Base-by-base conservation (phyloP, 148 eudicot species). In the Oxyria digyna region DNA sequence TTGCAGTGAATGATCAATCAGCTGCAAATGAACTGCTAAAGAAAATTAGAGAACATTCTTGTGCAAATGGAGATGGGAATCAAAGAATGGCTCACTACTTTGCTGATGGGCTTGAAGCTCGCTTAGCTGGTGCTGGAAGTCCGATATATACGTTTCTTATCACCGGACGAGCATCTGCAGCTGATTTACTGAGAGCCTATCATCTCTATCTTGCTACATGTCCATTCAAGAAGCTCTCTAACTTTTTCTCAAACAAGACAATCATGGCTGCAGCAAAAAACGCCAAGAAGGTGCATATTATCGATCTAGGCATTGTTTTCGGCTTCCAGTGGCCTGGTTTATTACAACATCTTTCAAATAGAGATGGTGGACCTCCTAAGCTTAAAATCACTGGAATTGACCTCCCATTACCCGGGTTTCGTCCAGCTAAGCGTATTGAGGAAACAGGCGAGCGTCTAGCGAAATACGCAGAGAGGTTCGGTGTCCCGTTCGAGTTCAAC, bases 311-410 rank as follows among this genome's bases (percentile, higher is more conserved):
- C 32, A 81, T 89, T 54, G 81, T 87, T 13, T 88, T 84, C 29
- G 97, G 97, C 27, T 91, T 87, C 70, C 97, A 91, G 62, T 91
- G 94, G 91, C 97, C 97, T 50, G 74, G 78, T 50, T 75, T 91
- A 11, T 73, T 91, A 40, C 84, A 91, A 66, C 80, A 82, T 8
- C 85, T 91, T 52, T 80, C 97, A 12, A 67, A 82, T 50, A 85
- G 86, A 71, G 81, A 90, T 2, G 94, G 87, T 66, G 94, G 97
- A 7, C 97, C 97, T 17, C 97, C 97, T 6, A 79, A 73, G 38
- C 85, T 91, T 38, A 87, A 87, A 15, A 77, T 91, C 11, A 91
- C 97, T 7, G 97, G 97, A 17, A 72, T 91, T 71, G 97, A 91
- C 72, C 73, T 78, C 71, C 97, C 97, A 24, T 77, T 79, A 59